Percentiles rank a stretch among this genome's conserved stretches.
These are phyloP conservation scores for Zasmidium cellare DNA, from an alignment of 2,329 filamentous ascomycete species.

Conservation along the genomic window DNA sequence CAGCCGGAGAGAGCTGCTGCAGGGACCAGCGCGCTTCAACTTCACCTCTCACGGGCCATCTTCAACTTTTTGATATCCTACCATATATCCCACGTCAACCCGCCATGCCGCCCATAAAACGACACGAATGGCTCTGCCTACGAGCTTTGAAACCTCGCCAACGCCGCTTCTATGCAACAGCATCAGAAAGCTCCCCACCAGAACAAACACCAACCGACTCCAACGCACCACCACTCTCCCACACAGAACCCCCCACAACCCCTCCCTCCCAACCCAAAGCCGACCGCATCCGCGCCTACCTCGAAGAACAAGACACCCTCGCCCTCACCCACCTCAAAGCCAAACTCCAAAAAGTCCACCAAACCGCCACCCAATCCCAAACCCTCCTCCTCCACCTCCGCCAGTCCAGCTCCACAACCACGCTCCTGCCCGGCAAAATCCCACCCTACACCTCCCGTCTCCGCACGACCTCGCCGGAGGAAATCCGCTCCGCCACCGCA, in stretches of 20 bases:
- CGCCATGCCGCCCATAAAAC: not conserved
- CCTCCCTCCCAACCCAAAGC: not conserved
- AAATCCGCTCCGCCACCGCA: too few species aligned
- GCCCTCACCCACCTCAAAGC: not conserved
- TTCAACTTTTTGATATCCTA: not conserved
- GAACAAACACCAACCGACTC: not conserved
- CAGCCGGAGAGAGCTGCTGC: not conserved
- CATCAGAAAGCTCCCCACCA: not conserved
- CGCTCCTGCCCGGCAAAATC: not conserved
- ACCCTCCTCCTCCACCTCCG: not conserved
- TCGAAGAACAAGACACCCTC: slow-evolving; percentile 1
- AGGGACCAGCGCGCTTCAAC: not conserved
- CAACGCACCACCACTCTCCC: not conserved
- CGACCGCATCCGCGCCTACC: not conserved
- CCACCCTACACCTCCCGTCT: not conserved
- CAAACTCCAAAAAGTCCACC: not conserved
- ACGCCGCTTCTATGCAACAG: too few species aligned
- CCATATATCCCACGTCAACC: not conserved
- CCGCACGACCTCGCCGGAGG: not conserved
- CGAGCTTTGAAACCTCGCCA: not conserved
- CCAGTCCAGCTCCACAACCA: not conserved
- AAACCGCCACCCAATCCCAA: not conserved
- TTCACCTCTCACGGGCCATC: not conserved
- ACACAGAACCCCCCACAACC: not conserved
- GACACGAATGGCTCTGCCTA: slow-evolving; percentile 9